Base-by-base conservation (phyloP, 495 filamentous ascomycete species). In the Podospora sp. region DNA sequence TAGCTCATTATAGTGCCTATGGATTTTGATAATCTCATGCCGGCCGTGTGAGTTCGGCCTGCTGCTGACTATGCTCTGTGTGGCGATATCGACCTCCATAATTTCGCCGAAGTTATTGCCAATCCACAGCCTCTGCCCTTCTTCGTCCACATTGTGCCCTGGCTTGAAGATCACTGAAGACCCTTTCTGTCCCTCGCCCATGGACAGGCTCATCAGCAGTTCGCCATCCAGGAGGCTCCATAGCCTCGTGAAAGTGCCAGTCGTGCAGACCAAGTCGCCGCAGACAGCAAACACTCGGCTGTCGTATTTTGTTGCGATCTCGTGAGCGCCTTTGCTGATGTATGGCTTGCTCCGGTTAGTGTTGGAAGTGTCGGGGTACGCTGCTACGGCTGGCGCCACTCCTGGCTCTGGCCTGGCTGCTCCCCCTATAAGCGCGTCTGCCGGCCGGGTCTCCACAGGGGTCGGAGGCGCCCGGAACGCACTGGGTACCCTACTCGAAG, bases 211-310 rank as follows among this genome's bases (percentile, higher is more conserved):
- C 86, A 95, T 86, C 24, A 97, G 72, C 53, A 90, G 83, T 59
- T 95, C 90, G 6, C 94, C 94, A 60, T 91, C 92, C 8, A 87
- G 83, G 2, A 96, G 73, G 74, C 89, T 92, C 94, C 94, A 98
- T 0, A 91, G 91, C 65, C 91, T 86, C 7, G 95, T 97, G 56
- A 92, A 80, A 65, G 90, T 88, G 11, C 93, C 94, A 12, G 88
- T 90, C 1, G 94, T 94, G 75, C 92, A 97, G 16, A 93, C 90
- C 65, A 91, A 90, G 67, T 92, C 88, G 14, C 94, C 96, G 74
- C 91, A 96, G 46, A 95, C 89, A 66, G 92, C 94, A 74, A 97
- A 87, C 35, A 93, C 80, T 20, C 91, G 87, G 8, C 92, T 91
- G 68, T 98, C 94, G 71, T 85, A 92, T 88, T 90, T 90, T 0